phyloP scores from a whole-genome alignment of 2,329 filamentous ascomycete genomes.

The Cladosporium sp. region DNA sequence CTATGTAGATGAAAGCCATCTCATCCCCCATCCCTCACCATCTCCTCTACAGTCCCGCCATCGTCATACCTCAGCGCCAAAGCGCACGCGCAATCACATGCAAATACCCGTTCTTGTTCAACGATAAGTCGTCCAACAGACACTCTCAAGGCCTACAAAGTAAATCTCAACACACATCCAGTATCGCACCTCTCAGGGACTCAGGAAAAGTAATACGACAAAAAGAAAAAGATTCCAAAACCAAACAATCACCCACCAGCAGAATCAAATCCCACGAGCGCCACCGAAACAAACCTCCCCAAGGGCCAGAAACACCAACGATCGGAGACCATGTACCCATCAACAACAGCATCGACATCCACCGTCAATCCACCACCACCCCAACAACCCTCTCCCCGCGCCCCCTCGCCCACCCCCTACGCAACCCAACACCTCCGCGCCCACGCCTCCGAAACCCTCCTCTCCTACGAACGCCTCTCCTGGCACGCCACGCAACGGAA shows the following conservation, averaged over 20 bases:
- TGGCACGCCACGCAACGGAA: constrained; percentile 26
- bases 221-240: too few species aligned
- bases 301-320: background rate
- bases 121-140: too few species aligned
- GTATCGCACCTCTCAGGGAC: too few species aligned
- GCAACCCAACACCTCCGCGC: constrained; percentile 24
- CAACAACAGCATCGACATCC: background rate
- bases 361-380: background rate
- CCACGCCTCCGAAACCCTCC: constrained; percentile 25
- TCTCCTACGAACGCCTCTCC: constrained; percentile 31
- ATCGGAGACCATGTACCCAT: background rate
- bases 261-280: too few species aligned
- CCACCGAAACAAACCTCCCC: too few species aligned
- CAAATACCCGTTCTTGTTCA: background rate
- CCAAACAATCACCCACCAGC: too few species aligned
- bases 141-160: background rate
- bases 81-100: constrained; percentile 2
- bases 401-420: background rate
- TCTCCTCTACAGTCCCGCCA: background rate
- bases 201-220: too few species aligned
- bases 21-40: too few species aligned
- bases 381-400: background rate
- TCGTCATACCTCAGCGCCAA: background rate
- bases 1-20: too few species aligned
- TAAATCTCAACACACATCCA: background rate